Evolutionary conservation across 176 grass and related monocot genomes (phyloP), one percentile per base, ranked within the genome.

Genomic region (Aegilops tauschii): DNA sequence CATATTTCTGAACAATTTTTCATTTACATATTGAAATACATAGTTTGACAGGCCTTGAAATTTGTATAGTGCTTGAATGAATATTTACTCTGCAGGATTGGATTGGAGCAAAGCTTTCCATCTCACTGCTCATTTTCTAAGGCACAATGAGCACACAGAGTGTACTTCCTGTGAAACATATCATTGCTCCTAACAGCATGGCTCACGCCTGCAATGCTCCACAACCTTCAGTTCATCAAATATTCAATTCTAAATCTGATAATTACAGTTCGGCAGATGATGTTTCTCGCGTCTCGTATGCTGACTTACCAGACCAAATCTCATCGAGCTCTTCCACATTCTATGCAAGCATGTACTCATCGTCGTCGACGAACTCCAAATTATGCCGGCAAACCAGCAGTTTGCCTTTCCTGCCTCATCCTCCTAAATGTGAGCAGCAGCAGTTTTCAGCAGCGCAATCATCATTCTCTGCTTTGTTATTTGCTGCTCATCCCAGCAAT

Each of bases 381-480:
- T 71, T 87, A 29, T 90, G 82, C 72, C 59, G 18, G 16, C 73
- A 79, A 65, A 64, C 61, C 27, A 50, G 20, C 11, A 62, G 36
- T 84, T 84, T 91, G n/a, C 85, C 91, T 36, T 97, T 95, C 88
- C 84, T 97, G 76, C 80, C 93, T 28, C 87, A 95, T 82, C 89
- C 90, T 89, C 82, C 64, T 58, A 97, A 91, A 86, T 68, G 45
- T 16, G 76, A 87, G 65, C 59, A 89, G 59, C 80, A 77, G 4
- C 70, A 69, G 23, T 68, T 2, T 23, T 83, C 50, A 78, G 49
- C 34, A 49, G 80, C 63, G 13, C 65, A 84, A 37, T 79, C 80
- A 77, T 88, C 88, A 40, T 69, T 54, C 47, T 84, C 89, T 82
- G 29, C 70, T 52, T 37, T 79, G 25, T 65, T 87, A 30, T 69